Percentiles rank a stretch among this genome's conserved stretches.
Evolutionary conservation across 2,329 filamentous ascomycete species (phyloP).

Genomic region (Periconia sp.): DNA sequence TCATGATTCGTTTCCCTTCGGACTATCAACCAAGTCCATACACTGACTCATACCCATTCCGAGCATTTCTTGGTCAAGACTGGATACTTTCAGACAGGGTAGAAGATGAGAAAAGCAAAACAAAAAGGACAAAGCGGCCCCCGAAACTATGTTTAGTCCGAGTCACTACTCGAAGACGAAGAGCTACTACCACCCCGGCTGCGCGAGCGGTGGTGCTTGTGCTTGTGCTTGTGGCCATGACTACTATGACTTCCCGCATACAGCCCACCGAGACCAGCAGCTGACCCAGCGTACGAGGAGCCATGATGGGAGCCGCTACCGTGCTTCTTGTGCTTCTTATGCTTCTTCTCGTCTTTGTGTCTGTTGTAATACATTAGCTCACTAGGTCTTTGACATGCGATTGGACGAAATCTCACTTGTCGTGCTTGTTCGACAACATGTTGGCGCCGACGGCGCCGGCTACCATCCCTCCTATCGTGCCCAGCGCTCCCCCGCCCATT

Average conservation of each 20-base stretch:
- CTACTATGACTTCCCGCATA: conserved; percentile 36
- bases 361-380: conserved; percentile 17
- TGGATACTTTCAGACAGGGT: no score
- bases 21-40: no score
- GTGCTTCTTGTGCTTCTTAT: conserved; percentile 46
- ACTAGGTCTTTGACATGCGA: no score
- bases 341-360: conserved; percentile 43
- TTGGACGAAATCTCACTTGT: conserved; percentile 42
- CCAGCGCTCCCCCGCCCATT: conserved; percentile 59
- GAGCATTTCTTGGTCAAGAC: no score
- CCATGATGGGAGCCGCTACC: conserved; percentile 32
- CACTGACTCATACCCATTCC: no score
- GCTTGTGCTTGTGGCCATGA: conserved; percentile 35
- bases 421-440: conserved; percentile 54
- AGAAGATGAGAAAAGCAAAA: no score
- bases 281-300: conserved; percentile 37
- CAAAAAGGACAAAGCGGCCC: background rate
- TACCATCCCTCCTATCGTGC: conserved; percentile 58
- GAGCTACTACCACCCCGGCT: conserved; percentile 40
- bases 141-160: conserved; percentile 29
- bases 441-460: conserved; percentile 64
- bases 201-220: conserved; percentile 38
- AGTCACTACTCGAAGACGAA: conserved; percentile 43
- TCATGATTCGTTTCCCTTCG: no score
- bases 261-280: conserved; percentile 41